phyloP scores from a whole-genome alignment of 2,329 filamentous ascomycete genomes.

The Coniochaeta sp. region DNA sequence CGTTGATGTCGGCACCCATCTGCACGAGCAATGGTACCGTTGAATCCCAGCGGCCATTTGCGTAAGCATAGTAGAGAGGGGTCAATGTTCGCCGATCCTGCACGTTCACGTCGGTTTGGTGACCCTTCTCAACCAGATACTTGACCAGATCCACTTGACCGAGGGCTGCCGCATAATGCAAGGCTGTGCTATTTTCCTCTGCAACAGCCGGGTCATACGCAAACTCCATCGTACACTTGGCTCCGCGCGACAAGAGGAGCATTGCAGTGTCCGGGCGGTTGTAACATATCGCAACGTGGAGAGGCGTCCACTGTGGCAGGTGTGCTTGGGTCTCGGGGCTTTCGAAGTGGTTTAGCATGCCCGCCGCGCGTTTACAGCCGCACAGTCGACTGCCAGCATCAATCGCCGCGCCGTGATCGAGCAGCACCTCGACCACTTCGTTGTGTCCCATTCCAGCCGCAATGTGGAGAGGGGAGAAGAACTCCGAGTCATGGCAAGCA shows the following conservation, averaged over 20 bases:
- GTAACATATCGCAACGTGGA: conserved; percentile 20
- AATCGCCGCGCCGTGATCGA: conserved; percentile 14
- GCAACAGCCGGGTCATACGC: not conserved
- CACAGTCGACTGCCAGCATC: conserved; percentile 10
- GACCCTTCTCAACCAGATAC: conserved; percentile 12
- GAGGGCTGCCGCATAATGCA: conserved; percentile 18
- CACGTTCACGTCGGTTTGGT: conserved; percentile 12
- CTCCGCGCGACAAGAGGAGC: conserved; percentile 15
- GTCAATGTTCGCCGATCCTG: conserved; percentile 14
- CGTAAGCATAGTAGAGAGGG: conserved; percentile 20
- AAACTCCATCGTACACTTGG: conserved; percentile 12
- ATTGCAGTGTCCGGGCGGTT: conserved; percentile 12
- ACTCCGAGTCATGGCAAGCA: conserved; percentile 1
- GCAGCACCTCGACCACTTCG: conserved; percentile 11
- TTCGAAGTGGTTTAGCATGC: conserved; percentile 13
- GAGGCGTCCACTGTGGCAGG: conserved; percentile 11
- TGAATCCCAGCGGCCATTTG: conserved; percentile 13
- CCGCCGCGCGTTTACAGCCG: conserved; percentile 11
- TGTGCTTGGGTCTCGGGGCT: conserved; percentile 4
- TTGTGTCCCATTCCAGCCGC: conserved; percentile 16
- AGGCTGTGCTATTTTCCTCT: conserved; percentile 11
- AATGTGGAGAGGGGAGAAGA: conserved; percentile 16
- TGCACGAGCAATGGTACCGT: conserved; percentile 16
- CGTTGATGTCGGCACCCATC: conserved; percentile 17
- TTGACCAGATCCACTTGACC: conserved; percentile 13